Conservation (phyloP, 2,329 filamentous ascomycete genomes). For the Stemphylium beticola region DNA sequence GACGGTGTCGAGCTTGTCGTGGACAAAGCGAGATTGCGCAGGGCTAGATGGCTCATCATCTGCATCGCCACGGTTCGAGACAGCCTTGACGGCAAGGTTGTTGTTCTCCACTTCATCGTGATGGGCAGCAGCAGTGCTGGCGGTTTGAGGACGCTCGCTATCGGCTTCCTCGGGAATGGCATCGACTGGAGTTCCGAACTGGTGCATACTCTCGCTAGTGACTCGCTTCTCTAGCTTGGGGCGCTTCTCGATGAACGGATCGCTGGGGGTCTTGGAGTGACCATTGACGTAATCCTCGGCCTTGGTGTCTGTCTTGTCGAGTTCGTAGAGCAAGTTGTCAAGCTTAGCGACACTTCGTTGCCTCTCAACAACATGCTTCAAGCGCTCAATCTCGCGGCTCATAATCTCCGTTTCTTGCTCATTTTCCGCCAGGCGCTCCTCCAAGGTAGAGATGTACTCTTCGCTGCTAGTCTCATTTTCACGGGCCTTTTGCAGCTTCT, state of each 20-base stretch:
- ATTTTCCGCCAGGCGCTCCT: conserved; percentile 92
- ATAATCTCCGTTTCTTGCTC: conserved; percentile 96
- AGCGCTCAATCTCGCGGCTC: conserved; percentile 92
- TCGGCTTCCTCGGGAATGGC: conserved; percentile 48
- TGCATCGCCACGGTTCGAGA: conserved; percentile 28
- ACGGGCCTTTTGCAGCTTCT: conserved; percentile 84
- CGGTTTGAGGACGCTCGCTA: conserved; percentile 37
- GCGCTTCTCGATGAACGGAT: conserved; percentile 41
- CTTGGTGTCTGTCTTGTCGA: conserved; percentile 64
- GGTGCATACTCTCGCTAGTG: conserved; percentile 34
- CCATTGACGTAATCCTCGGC: conserved; percentile 42
- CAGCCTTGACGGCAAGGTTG: conserved; percentile 17
- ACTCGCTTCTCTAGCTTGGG: conserved; percentile 29
- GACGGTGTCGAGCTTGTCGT: conserved; percentile 89
- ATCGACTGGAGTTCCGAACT: conserved; percentile 43
- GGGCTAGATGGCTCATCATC: conserved; percentile 67
- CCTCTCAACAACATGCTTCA: conserved; percentile 94
- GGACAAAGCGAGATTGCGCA: conserved; percentile 82
- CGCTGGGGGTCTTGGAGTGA: conserved; percentile 41
- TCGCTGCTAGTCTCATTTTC: conserved; percentile 91
- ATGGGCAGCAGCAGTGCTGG: conserved; percentile 20
- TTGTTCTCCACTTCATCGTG: conserved; percentile 17
- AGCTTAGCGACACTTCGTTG: conserved; percentile 94
- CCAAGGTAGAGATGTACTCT: conserved; percentile 95
- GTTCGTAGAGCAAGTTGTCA: conserved; percentile 87